These are phyloP conservation scores for Silene vulgaris DNA, from an alignment of 179 eudicot species.

Conservation along the genomic window DNA sequence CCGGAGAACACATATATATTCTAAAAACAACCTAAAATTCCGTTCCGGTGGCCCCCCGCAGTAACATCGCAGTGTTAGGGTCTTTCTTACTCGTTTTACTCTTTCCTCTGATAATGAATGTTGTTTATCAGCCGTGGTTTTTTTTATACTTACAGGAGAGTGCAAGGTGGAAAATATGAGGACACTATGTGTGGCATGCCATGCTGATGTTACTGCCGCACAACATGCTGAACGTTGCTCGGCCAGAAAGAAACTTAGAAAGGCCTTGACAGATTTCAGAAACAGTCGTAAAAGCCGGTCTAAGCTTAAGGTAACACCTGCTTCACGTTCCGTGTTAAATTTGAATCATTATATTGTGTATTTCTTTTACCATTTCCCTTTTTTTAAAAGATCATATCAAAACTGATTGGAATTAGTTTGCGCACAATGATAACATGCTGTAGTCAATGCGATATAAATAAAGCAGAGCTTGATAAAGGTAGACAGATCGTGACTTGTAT, in stretches of 20 bases:
- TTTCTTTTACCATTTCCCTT: not conserved
- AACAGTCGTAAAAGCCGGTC: constrained; percentile 24
- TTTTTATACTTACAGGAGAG: constrained; percentile 52
- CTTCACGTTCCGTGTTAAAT: not conserved
- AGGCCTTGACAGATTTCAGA: constrained; percentile 29
- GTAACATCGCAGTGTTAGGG: not conserved
- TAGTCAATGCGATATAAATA: not conserved
- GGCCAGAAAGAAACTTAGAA: constrained; percentile 54
- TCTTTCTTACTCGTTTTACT: not conserved
- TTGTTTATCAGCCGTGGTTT: not conserved
- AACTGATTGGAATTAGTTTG: not conserved
- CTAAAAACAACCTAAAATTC: not conserved
- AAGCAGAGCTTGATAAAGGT: not conserved
- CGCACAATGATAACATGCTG: not conserved
- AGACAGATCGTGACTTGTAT: not conserved
- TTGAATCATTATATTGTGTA: not conserved
- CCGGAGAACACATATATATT: not conserved
- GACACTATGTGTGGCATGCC: constrained; percentile 93
- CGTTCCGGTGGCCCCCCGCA: not conserved
- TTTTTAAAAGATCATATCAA: not conserved
- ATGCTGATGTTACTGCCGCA: constrained; percentile 80
- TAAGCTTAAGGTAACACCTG: constrained; percentile 38
- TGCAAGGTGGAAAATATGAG: constrained; percentile 91
- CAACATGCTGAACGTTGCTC: constrained; percentile 65
- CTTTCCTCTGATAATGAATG: not conserved